Evolutionary conservation across 257 asterid species (phyloP), one percentile per base, ranked within the genome.

Genomic region (Petunia axillaris): DNA sequence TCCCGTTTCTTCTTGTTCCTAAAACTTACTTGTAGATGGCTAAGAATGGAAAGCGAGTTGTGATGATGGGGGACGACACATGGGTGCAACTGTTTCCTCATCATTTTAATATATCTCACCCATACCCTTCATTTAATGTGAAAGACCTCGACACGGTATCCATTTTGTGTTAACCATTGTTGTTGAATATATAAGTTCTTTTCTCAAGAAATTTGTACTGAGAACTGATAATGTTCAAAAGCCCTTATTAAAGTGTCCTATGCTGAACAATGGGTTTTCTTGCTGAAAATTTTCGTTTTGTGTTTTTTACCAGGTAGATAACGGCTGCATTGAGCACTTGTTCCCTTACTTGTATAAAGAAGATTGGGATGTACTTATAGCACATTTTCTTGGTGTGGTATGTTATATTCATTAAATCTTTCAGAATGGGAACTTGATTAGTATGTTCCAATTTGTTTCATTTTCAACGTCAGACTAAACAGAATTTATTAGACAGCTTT

Each of bases 11-110:
- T 1, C 5, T 10, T 52, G 57, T 52, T 52, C 57, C 57, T 10
- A 52, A 52, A 52, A 52, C 64, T 54, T 79, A 76, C 58, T 80
- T 86, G 38, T 84, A 94, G 97, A 81, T 95, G 89, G 97, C 89
- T 82, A 90, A 87, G 83, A 95, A 87, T 89, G 99, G 98, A 82
- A 95, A 92, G 82, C 88, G 95, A 75, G 98, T 93, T 85, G 91
- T 90, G 85, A 90, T 95, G 98, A 95, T 95, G 99, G 99, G 98
- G 80, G 99, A 95, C 79, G 99, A 95, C 82, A 95, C 99, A 5
- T 95, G 99, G 99, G 64, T 89, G 84, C 98, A 95, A 82, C 86
- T 95, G 80, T 95, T 95, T 89, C 99, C 99, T 55, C 64, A 89
- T 80, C 98, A 93, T 86, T 95, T 95, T 63, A 79, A 86, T 71